Percentiles rank a stretch among this genome's conserved stretches.
phyloP scores from a whole-genome alignment of 331 rosid species.

The Dryas integrifolia region DNA sequence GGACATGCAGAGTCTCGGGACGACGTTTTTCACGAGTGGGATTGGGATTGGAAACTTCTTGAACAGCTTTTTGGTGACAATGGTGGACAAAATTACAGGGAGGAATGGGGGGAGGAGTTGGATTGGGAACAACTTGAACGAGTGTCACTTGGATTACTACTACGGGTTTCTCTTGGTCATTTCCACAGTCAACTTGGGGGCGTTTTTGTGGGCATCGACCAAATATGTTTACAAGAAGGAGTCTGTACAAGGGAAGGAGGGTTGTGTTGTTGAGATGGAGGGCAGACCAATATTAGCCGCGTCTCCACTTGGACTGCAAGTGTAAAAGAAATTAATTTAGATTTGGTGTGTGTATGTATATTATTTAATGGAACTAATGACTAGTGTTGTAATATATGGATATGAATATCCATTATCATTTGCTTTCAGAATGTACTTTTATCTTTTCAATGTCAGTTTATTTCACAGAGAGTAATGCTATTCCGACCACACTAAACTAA shows the following conservation, averaged over 20 bases:
- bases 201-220: conserved; percentile 71
- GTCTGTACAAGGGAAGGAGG: conserved; percentile 41
- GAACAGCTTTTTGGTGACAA: conserved; percentile 79
- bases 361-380: too few relatives aligned
- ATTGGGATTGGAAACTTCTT: conserved; percentile 87
- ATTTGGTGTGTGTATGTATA: background rate
- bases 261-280: conserved; percentile 38
- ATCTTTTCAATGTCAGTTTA: background rate
- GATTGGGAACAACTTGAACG: conserved; percentile 84
- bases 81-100: conserved; percentile 71
- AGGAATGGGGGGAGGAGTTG: conserved; percentile 64
- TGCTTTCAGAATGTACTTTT: background rate
- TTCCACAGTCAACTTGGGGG: conserved; percentile 54
- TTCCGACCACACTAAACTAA: too few relatives aligned
- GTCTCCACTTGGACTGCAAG: conserved; percentile 66
- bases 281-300: conserved; percentile 43
- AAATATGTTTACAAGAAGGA: conserved; percentile 71
- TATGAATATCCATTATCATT: too few relatives aligned
- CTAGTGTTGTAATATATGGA: too few relatives aligned
- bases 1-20: conserved; percentile 90
- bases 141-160: conserved; percentile 82
- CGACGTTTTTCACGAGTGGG: conserved; percentile 95
- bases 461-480: background rate
- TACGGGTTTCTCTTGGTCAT: conserved; percentile 76
- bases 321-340: conserved; percentile 23